Base-by-base conservation (phyloP, 106 monocot species). In the Dendrobium chrysotoxum region DNA sequence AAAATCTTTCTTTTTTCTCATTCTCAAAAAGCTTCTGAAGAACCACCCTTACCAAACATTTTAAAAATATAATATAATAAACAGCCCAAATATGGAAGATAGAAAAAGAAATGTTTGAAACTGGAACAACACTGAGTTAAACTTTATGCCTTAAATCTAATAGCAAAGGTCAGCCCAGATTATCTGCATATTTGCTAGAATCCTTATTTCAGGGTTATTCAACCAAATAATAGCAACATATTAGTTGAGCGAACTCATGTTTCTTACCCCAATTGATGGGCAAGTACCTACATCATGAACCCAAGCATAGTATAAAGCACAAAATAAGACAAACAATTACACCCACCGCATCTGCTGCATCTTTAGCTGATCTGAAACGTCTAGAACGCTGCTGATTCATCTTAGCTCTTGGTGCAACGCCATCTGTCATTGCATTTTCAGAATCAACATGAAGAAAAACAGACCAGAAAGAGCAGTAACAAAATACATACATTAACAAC, bases 301-400 rank as follows among this genome's bases (percentile, higher is more conserved):
- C 18, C 40, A 16, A 39, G 72, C 15, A 73, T 11, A 7, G 17
- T 38, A 4, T 17, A 28, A 73, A 74, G 41, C 18, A 74, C 5
- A 41, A 74, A 72, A 72, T 12, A 16, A 39, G 16, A 39, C 1
- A n/a, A 39, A 78, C 25, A 76, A 15, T 65, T 41, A 81, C 78
- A 86, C 90, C 50, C 79, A 97, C 96, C 72, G 92, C 92, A 86
- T 97, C 98, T 57, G 91, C 87, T 50, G 98, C 98, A 93, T 99
- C 98, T 86, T 99, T 95, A 39, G 98, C 98, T 84, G 98, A 92
- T 85, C 95, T 99, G 67, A 99, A 99, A 78, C 98, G 92, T 79
- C 98, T 95, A 42, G 98, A 99, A n/a, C 98, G 90, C 64, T 99
- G 98, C 78, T 99, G 98, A 82, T 99, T 99, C 95, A 99, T 99